phyloP scores from a whole-genome alignment of 192 early-diverging fungal genomes.

The Umbelopsis vinacea region DNA sequence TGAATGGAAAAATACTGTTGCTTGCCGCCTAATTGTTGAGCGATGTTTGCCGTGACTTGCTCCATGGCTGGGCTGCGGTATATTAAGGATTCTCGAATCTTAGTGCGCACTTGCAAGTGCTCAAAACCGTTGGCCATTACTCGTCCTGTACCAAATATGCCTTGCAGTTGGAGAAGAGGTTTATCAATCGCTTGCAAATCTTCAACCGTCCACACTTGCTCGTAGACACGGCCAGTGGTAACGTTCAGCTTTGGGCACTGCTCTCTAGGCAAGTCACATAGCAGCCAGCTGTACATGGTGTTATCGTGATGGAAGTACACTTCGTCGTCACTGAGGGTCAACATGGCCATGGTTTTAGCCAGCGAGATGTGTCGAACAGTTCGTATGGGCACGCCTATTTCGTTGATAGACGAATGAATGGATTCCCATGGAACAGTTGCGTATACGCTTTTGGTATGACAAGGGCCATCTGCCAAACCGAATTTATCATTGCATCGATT shows the following conservation, averaged over 20 bases:
- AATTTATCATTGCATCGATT: constrained; percentile 37
- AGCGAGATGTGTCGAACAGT: constrained; percentile 24
- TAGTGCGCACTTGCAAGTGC: constrained; percentile 38
- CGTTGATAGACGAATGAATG: constrained; percentile 29
- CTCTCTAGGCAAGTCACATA: constrained; percentile 50
- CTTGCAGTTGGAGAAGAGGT: constrained; percentile 53
- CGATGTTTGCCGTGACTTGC: constrained; percentile 48
- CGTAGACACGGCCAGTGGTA: constrained; percentile 35
- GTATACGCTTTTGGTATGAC: constrained; percentile 35
- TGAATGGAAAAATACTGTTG: constrained; percentile 49
- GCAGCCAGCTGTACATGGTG: constrained; percentile 51
- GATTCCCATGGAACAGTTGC: constrained; percentile 12
- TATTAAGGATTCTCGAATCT: constrained; percentile 44
- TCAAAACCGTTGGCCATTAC: constrained; percentile 43
- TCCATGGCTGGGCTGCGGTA: constrained; percentile 46
- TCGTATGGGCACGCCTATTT: constrained; percentile 21
- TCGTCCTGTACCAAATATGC: constrained; percentile 49
- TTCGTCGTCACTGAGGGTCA: constrained; percentile 37
- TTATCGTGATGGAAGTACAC: constrained; percentile 44
- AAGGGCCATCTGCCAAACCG: constrained; percentile 35
- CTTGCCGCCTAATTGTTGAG: constrained; percentile 48
- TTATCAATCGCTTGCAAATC: constrained; percentile 34
- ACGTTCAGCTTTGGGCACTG: not conserved
- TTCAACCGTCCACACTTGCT: constrained; percentile 28
- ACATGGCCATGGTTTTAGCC: not conserved